These are phyloP conservation scores for Graphilbum ipis-grandicollis DNA, from an alignment of 2,329 filamentous ascomycete genomes.

Conservation along the genomic window DNA sequence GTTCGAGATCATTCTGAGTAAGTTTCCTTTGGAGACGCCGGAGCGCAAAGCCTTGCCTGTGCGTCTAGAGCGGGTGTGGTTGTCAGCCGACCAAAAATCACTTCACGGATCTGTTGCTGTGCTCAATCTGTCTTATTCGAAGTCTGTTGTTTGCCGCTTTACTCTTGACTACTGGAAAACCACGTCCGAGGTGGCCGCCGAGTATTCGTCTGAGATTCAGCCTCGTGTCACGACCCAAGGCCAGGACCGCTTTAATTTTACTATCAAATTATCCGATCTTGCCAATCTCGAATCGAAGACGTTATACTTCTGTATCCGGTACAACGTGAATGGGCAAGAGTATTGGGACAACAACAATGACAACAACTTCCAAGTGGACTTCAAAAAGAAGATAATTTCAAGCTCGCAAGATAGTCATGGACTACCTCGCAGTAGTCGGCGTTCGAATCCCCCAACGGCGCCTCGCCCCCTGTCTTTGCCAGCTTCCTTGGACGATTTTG, in stretches of 20 bases:
- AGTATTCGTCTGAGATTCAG: slow-evolving; percentile 66
- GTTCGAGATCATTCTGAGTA: slow-evolving; percentile 74
- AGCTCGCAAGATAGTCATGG: slow-evolving; percentile 18
- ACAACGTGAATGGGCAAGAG: slow-evolving; percentile 67
- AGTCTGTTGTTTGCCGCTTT: slow-evolving; percentile 78
- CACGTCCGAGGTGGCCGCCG: slow-evolving; percentile 81
- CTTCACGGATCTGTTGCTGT: slow-evolving; percentile 72
- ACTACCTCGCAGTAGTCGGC: slow-evolving; percentile 51
- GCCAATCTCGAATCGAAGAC: slow-evolving; percentile 87
- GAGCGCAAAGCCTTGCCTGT: slow-evolving; percentile 49
- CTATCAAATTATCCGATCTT: slow-evolving; percentile 80
- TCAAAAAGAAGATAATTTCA: slow-evolving; percentile 58
- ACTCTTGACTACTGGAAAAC: slow-evolving; percentile 98
- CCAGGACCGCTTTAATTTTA: slow-evolving; percentile 84
- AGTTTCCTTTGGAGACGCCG: slow-evolving; percentile 57
- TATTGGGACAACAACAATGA: slow-evolving; percentile 88
- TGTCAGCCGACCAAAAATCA: slow-evolving; percentile 75
- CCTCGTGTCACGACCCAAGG: slow-evolving; percentile 43
- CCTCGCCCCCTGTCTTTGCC: slow-evolving; percentile 37
- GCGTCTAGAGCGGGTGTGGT: slow-evolving; percentile 70
- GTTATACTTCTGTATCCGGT: slow-evolving; percentile 79
- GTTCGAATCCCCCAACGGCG: slow-evolving; percentile 20
- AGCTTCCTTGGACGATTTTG: slow-evolving; percentile 55
- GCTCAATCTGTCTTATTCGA: slow-evolving; percentile 78
- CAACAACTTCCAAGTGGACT: slow-evolving; percentile 88